Percentiles rank a stretch among this genome's conserved stretches.
These are phyloP conservation scores for Garcia nutans DNA, from an alignment of 345 rosid genomes.

Conservation along the genomic window DNA sequence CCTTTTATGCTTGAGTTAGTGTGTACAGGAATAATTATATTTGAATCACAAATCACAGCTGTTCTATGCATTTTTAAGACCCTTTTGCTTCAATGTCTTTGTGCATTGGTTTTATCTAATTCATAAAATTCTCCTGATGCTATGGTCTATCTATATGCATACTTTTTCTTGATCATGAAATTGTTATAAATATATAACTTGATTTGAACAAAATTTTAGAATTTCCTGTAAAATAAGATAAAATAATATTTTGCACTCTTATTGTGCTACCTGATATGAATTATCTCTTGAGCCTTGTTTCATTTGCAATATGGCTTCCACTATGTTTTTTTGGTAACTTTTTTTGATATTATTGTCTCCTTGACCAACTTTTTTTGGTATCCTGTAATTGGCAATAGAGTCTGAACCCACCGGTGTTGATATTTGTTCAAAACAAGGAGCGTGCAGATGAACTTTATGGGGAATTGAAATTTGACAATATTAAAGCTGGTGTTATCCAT, in stretches of 20 bases:
- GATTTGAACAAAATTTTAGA: not conserved
- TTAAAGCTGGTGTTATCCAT: conserved; percentile 79
- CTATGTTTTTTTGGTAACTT: not conserved
- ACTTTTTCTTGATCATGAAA: not conserved
- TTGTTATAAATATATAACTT: not conserved
- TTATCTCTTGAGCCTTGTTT: not conserved
- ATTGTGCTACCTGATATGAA: not conserved
- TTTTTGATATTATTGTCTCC: conserved; percentile 15
- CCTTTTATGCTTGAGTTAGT: not conserved
- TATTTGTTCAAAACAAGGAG: conserved; percentile 88
- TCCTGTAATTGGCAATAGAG: conserved; percentile 58
- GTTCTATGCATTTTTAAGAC: not conserved
- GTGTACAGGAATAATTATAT: not conserved
- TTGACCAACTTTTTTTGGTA: conserved; percentile 26
- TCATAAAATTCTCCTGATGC: not conserved
- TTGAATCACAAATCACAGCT: too few species aligned
- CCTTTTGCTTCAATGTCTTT: not conserved
- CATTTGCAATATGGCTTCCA: not conserved
- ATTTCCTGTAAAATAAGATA: not conserved
- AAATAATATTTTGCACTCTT: not conserved
- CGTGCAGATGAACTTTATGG: conserved; percentile 82
- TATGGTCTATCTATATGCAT: not conserved
- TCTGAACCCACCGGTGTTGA: conserved; percentile 85
- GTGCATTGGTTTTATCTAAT: not conserved
- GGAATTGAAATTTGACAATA: conserved; percentile 70